Conservation (phyloP, 139 green algal species). For the Mychonastes homosphaera region DNA sequence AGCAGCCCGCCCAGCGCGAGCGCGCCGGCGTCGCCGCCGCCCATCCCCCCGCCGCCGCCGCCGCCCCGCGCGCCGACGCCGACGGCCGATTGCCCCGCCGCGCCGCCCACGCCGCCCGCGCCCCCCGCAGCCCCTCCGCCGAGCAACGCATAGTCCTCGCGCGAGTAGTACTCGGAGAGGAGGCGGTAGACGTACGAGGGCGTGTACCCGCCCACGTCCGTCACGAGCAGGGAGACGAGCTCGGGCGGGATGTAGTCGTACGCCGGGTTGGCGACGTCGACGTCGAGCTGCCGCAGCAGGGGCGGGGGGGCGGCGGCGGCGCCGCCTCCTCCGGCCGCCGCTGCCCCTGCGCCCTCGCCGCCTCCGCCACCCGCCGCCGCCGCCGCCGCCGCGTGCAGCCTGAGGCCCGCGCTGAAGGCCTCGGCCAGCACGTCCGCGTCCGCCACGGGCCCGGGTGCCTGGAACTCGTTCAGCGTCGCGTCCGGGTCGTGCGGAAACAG, state of each 20-base stretch:
- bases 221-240: slow-evolving; percentile 85
- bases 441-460: slow-evolving; percentile 43
- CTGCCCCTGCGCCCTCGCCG: background rate
- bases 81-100: background rate
- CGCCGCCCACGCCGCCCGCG: background rate
- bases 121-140: background rate
- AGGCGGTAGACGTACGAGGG: slow-evolving; percentile 77
- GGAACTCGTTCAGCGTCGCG: slow-evolving; percentile 75
- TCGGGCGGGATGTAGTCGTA: slow-evolving; percentile 94
- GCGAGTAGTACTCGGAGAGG: slow-evolving; percentile 73
- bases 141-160: slow-evolving; percentile 47
- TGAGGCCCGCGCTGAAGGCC: too few species aligned
- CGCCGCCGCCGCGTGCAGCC: background rate
- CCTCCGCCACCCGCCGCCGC: background rate
- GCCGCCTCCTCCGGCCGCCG: slow-evolving; percentile 4
- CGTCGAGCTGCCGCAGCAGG: slow-evolving; percentile 21
- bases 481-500: slow-evolving; percentile 84
- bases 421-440: slow-evolving; percentile 52
- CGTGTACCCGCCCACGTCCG: slow-evolving; percentile 70
- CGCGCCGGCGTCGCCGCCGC: too few species aligned
- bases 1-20: too few species aligned
- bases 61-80: too few species aligned
- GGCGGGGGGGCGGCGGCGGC: background rate
- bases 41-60: too few species aligned
- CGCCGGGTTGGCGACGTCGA: slow-evolving; percentile 76